Percentiles rank a stretch among this genome's conserved stretches.
These are phyloP conservation scores for Rostrohypoxylon terebratum DNA, from an alignment of 495 filamentous ascomycete genomes.

Conservation along the genomic window DNA sequence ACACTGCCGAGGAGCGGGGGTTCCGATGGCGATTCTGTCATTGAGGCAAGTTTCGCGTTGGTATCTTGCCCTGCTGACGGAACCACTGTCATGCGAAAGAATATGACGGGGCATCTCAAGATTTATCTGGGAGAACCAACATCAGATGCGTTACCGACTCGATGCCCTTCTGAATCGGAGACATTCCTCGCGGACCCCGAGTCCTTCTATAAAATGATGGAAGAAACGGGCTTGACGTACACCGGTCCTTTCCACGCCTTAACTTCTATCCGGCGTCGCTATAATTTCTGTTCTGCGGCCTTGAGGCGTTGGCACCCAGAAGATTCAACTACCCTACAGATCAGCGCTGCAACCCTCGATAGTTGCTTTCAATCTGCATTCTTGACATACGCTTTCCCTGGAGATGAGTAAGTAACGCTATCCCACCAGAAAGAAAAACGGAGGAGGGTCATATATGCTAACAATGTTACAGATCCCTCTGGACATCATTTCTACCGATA, in stretches of 20 bases:
- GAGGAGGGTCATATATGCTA: constrained; percentile 2
- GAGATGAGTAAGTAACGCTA: constrained; percentile 51
- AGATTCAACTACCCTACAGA: constrained; percentile 49
- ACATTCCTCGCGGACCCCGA: constrained; percentile 51
- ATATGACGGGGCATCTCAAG: constrained; percentile 51
- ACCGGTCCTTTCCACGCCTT: constrained; percentile 58
- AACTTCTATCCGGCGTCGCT: constrained; percentile 54
- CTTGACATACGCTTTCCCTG: constrained; percentile 58
- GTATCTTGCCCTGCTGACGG: constrained; percentile 53
- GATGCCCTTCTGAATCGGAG: constrained; percentile 45
- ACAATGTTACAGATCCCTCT: constrained; percentile 49
- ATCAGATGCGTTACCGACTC: constrained; percentile 40
- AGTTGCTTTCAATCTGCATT: constrained; percentile 61
- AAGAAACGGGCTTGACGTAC: constrained; percentile 56
- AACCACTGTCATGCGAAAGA: constrained; percentile 52
- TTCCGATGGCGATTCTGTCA: constrained; percentile 4
- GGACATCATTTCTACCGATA: constrained; percentile 59
- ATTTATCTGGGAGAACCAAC: constrained; percentile 51
- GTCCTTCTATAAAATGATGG: constrained; percentile 61
- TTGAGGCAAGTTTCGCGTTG: constrained; percentile 56
- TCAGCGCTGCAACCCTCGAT: constrained; percentile 64
- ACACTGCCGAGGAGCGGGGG: constrained; percentile 22
- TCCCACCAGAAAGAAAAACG: neutral
- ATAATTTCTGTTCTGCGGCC: constrained; percentile 58
- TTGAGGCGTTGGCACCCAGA: constrained; percentile 50